A percentile compares a stretch with the other conserved stretches of the same genome.
Evolutionary conservation across 169 alveolate genomes (phyloP).

Genomic region (Eimeria acervulina): DNA sequence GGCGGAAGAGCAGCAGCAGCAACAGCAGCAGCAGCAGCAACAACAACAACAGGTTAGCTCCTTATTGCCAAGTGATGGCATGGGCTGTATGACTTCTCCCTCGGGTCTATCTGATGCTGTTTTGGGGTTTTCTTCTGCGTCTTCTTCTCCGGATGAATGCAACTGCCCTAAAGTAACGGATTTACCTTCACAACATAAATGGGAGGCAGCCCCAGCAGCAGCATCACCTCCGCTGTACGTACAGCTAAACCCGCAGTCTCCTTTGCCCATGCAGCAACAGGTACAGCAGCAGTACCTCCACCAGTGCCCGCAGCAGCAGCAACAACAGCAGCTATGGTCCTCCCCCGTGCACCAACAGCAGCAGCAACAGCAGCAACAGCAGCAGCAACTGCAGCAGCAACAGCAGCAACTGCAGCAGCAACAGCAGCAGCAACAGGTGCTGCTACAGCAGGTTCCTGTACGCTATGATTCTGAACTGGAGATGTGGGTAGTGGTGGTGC

Average conservation of each 20-base stretch:
- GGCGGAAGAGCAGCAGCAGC: neutral
- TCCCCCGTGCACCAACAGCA: neutral
- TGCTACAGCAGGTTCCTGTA: conserved; percentile 2
- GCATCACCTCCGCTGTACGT: neutral
- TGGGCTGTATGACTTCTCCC: neutral
- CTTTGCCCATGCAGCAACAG: conserved; percentile 5
- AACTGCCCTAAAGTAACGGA: too few species aligned
- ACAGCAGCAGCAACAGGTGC: neutral
- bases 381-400: neutral
- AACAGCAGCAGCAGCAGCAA: neutral
- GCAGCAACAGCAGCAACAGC: neutral
- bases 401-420: neutral
- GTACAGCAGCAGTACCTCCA: neutral
- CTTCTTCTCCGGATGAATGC: neutral
- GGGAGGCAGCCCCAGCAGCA: neutral
- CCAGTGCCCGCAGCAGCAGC: neutral
- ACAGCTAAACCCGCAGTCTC: too few species aligned
- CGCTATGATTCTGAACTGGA: conserved; percentile 40
- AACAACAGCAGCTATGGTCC: neutral
- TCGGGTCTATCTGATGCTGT: neutral
- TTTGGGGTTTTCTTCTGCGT: neutral
- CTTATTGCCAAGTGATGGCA: neutral
- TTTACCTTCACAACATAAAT: too few species aligned
- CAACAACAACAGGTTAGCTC: neutral
- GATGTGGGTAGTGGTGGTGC: conserved; percentile 57